Base-by-base conservation (phyloP, 2,329 filamentous ascomycete genomes). In the Fusarium falciforme region DNA sequence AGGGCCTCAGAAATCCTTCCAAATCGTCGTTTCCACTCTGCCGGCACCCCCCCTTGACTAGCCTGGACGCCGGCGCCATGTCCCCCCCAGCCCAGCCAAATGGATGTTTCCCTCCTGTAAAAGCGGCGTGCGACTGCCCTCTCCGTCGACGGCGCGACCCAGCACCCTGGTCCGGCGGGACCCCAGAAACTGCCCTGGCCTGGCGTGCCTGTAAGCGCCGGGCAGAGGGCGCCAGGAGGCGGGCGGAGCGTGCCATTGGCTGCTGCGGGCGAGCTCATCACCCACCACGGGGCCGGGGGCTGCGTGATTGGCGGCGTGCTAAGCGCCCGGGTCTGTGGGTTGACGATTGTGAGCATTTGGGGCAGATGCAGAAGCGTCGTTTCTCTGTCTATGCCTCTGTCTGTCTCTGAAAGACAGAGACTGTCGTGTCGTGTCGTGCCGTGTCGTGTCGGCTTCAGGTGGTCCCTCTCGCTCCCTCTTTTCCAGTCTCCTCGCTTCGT, bases 221-320 rank as follows among this genome's bases (percentile, higher is more conserved):
- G 76, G 75, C 69, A 52, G 72, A 68, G 72, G 61, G 60, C 63
- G 49, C 61, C 47, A 64, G 22, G 35, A 61, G 59, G 20, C 59
- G 36, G 47, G 29, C 31, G 31, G 64, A 44, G 60, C 55, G 22
- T 75, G 33, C 35, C 61, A 82, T 82, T 82, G 81, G 81, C 58
- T 64, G 54, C 64, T 64, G 55, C 68, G 67, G 70, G 59, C 61
- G 66, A 74, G 74, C 72, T 76, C 73, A 78, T 83, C 81, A 83
- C 81, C 78, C 77, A 80, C 74, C 74, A 72, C 71, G 60, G 66
- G 61, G 68, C 73, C 67, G 54, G 71, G 55, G 69, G 64, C 57
- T 64, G 67, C 65, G 66, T 82, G 81, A 83, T 83, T 83, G 81
- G 81, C 68, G 55, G 74, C 59, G 44, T 73, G 75, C 72, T 82